phyloP scores from a whole-genome alignment of 2,329 filamentous ascomycete species.

The Monosporascus sp. region DNA sequence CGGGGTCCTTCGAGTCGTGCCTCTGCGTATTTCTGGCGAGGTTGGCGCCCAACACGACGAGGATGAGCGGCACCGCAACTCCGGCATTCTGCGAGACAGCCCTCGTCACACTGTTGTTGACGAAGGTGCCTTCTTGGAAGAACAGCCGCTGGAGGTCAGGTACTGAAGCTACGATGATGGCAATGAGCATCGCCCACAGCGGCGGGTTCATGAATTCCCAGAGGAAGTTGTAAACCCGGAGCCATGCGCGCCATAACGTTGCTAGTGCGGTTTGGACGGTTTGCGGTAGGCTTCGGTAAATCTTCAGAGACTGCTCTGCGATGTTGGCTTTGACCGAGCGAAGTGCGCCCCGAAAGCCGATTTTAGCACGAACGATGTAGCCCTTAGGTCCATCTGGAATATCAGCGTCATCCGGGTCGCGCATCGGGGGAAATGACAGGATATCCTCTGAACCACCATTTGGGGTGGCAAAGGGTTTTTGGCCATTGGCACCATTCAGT shows the following conservation, averaged over 20 bases:
- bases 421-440: slow-evolving; percentile 57
- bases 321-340: slow-evolving; percentile 16
- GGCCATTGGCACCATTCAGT: slow-evolving; percentile 10
- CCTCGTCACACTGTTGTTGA: slow-evolving; percentile 87
- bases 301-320: slow-evolving; percentile 11
- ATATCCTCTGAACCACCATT: slow-evolving; percentile 46
- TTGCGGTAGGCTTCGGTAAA: slow-evolving; percentile 35
- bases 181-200: slow-evolving; percentile 90
- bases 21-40: slow-evolving; percentile 86
- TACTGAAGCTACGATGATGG: slow-evolving; percentile 86
- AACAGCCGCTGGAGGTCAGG: slow-evolving; percentile 78
- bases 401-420: slow-evolving; percentile 36
- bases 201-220: slow-evolving; percentile 99
- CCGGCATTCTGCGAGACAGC: slow-evolving; percentile 80
- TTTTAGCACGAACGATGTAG: slow-evolving; percentile 31
- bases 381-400: slow-evolving; percentile 37
- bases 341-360: slow-evolving; percentile 26
- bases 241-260: slow-evolving; percentile 27
- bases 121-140: slow-evolving; percentile 82
- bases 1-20: slow-evolving; percentile 58
- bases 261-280: slow-evolving; percentile 33
- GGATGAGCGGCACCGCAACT: slow-evolving; percentile 89
- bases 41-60: slow-evolving; percentile 93
- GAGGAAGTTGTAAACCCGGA: slow-evolving; percentile 56
- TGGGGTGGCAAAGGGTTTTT: slow-evolving; percentile 29